Percentiles rank a stretch among this genome's conserved stretches.
Conservation (phyloP, 345 rosid species). For the Microthlaspi erraticum region DNA sequence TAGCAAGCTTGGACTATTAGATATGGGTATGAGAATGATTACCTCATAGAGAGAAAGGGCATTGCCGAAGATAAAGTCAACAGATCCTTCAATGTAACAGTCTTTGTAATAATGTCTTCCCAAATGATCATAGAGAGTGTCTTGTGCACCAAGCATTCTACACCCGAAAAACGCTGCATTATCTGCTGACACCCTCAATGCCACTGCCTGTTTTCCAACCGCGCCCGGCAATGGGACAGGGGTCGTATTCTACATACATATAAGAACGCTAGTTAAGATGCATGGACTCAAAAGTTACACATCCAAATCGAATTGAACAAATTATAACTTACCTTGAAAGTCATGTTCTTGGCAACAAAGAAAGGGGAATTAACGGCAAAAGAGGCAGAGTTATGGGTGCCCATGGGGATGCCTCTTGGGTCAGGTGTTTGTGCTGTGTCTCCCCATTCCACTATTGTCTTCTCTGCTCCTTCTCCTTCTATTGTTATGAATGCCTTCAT, state of each 20-base stretch:
- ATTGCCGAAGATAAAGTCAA: slow-evolving; percentile 95
- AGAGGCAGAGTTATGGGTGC: slow-evolving; percentile 86
- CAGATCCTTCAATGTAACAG: slow-evolving; percentile 92
- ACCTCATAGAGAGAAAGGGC: slow-evolving; percentile 94
- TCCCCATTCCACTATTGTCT: slow-evolving; percentile 88
- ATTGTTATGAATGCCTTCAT: slow-evolving; percentile 84
- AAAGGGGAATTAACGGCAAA: slow-evolving; percentile 87
- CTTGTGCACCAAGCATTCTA: slow-evolving; percentile 88
- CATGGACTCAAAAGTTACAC: slow-evolving; percentile 1
- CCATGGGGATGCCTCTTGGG: slow-evolving; percentile 68
- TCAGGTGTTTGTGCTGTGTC: slow-evolving; percentile 93
- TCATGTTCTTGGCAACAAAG: slow-evolving; percentile 90
- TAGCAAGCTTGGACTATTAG: background rate
- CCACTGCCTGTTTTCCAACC: slow-evolving; percentile 89
- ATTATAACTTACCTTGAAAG: slow-evolving; percentile 68
- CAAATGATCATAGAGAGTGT: slow-evolving; percentile 85
- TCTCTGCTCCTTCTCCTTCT: slow-evolving; percentile 92
- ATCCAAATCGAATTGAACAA: background rate
- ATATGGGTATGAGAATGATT: slow-evolving; percentile 8
- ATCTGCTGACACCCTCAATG: slow-evolving; percentile 88
- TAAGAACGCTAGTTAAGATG: background rate
- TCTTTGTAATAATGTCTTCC: slow-evolving; percentile 98
- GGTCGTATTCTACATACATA: slow-evolving; percentile 66
- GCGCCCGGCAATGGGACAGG: slow-evolving; percentile 93
- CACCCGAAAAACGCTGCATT: slow-evolving; percentile 85